Base-by-base conservation (phyloP, 2,329 filamentous ascomycete species). In the Byssochlamys sp. region DNA sequence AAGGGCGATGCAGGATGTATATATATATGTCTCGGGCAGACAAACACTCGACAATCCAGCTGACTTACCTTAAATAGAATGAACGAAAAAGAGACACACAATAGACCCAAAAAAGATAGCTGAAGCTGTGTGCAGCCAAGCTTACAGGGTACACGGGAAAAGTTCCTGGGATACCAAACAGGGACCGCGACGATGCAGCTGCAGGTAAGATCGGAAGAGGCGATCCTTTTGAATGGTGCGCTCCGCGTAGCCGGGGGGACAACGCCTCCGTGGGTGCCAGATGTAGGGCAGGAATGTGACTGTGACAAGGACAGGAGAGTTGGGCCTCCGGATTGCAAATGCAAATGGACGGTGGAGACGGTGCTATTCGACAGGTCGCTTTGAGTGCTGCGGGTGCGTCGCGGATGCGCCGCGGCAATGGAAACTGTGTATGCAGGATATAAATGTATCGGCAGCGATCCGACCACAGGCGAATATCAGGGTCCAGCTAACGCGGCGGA, bases 171-270 rank as follows among this genome's bases (percentile, higher is more conserved):
- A 60, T 60, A 63, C 63, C 66, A 62, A 60, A 65, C 61, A 63
- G 63, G 61, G 64, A 64, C 59, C 59, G 62, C 64, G 61, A 63
- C 65, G 64, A 64, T 67, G 62, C 63, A 65, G 60, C 62, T 69
- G 69, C 68, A 68, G 66, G 66, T 65, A 60, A 68, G 69, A 71
- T 73, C 67, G 69, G 70, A 68, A 67, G 60, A 63, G 62, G 53
- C 58, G 63, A 68, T 66, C 69, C 64, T 69, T 71, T 69, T 69
- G 66, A 64, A 68, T 57, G 61, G 62, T 63, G 63, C 66, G 66
- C 60, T 55, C 51, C 60, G 55, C 58, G 59, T 61, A 56, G 49
- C 55, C 29, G 51, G 50, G 55, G 58, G 59, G 60, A 62, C 57
- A 62, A 58, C 59, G 64, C 62, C 61, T 63, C 58, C 57, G 55